A percentile compares a stretch with the other conserved stretches of the same genome.
Evolutionary conservation across 768 basidiomycete species (phyloP).

Genomic region (Boletus coccyginus): DNA sequence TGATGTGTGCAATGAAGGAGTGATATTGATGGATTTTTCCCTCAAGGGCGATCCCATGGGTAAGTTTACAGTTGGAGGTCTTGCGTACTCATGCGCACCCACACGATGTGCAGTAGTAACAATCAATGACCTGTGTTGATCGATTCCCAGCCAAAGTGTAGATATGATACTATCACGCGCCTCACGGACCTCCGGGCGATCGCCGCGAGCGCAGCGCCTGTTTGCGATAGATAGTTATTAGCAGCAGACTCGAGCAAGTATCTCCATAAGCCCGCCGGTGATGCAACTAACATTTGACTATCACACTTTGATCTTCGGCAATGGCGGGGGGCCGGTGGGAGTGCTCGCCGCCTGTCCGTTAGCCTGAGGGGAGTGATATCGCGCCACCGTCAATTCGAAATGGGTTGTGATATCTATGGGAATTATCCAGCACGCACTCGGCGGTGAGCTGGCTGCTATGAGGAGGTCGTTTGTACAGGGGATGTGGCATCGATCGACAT

Average conservation of each 20-base stretch:
- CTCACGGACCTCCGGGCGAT: neutral
- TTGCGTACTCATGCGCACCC: neutral
- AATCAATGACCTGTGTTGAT: neutral
- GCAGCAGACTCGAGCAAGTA: neutral
- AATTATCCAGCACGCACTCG: neutral
- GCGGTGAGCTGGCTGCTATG: neutral
- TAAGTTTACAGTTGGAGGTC: neutral
- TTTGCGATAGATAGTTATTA: neutral
- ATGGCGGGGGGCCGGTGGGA: neutral
- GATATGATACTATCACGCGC: neutral
- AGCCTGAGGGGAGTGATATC: neutral
- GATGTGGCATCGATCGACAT: no score
- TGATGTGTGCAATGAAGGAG: neutral
- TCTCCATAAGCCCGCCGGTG: neutral
- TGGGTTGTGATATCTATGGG: neutral
- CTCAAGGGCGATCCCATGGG: neutral
- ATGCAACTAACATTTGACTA: neutral
- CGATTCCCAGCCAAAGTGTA: neutral
- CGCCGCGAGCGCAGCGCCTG: neutral
- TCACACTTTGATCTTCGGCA: neutral
- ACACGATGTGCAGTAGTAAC: neutral
- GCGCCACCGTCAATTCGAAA: conserved; percentile 3
- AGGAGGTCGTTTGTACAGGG: neutral
- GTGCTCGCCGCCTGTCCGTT: neutral
- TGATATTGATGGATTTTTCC: neutral